Conservation (phyloP, 2,329 filamentous ascomycete genomes). For the Neofusicoccum umdonicola region DNA sequence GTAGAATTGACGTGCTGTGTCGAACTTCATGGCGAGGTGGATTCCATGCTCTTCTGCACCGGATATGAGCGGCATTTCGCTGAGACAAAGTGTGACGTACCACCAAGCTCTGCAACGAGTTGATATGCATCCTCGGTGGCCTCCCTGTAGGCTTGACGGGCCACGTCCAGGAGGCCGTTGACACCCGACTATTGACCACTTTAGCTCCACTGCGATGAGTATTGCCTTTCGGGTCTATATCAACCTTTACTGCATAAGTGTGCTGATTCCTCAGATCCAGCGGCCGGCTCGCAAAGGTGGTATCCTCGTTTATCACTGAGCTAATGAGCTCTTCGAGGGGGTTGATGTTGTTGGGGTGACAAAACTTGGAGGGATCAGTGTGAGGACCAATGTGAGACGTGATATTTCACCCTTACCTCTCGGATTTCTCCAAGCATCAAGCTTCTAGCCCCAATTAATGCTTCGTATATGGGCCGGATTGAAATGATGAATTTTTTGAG, state of each 20-base stretch:
- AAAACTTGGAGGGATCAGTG: conserved; percentile 48
- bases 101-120: conserved; percentile 65
- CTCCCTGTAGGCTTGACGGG: conserved; percentile 86
- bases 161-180: conserved; percentile 83
- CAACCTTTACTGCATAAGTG: conserved; percentile 79
- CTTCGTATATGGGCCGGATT: conserved; percentile 65
- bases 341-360: conserved; percentile 60
- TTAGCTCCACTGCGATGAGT: not conserved
- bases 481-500: conserved; percentile 76
- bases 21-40: conserved; percentile 68
- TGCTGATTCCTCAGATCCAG: conserved; percentile 87
- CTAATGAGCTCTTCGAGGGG: conserved; percentile 65
- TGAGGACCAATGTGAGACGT: too few species aligned
- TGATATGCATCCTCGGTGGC: conserved; percentile 73
- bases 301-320: conserved; percentile 74
- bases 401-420: conserved; percentile 41
- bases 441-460: conserved; percentile 63
- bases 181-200: conserved; percentile 61
- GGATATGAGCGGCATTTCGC: not conserved
- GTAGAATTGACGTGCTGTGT: conserved; percentile 76
- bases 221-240: not conserved
- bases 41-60: conserved; percentile 53
- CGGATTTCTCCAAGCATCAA: conserved; percentile 66
- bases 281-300: conserved; percentile 72
- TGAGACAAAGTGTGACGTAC: conserved; percentile 42